These are phyloP conservation scores for Malus fusca DNA, from an alignment of 306 rosid genomes.

Conservation along the genomic window DNA sequence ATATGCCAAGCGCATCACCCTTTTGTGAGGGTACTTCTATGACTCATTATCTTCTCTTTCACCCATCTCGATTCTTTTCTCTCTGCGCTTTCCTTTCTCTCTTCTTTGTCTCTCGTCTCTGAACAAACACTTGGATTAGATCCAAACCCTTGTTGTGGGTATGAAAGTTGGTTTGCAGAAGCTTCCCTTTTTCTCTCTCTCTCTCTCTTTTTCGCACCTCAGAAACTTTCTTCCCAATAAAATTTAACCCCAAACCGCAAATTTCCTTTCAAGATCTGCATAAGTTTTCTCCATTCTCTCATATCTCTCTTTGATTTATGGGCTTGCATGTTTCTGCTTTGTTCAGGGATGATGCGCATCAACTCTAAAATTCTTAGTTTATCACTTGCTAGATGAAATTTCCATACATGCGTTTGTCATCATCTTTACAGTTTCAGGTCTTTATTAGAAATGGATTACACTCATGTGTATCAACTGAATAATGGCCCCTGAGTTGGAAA, in stretches of 20 bases:
- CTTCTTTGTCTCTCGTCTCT: background rate
- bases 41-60: background rate
- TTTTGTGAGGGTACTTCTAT: background rate
- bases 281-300: background rate
- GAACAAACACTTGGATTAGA: background rate
- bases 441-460: background rate
- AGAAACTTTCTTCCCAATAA: background rate
- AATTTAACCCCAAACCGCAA: background rate
- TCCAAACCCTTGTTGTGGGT: background rate
- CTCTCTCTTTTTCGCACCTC: background rate
- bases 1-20: background rate
- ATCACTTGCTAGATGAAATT: background rate
- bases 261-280: background rate
- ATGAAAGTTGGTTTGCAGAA: background rate
- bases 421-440: background rate
- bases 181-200: background rate
- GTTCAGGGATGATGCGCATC: background rate
- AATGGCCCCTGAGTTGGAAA: conserved; percentile 48
- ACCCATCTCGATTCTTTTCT: background rate
- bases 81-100: background rate
- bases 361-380: background rate
- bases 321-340: background rate
- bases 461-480: background rate
- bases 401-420: background rate
- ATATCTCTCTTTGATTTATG: background rate